phyloP scores from a whole-genome alignment of 208 protist species.

The Wallacemonas sp. region DNA sequence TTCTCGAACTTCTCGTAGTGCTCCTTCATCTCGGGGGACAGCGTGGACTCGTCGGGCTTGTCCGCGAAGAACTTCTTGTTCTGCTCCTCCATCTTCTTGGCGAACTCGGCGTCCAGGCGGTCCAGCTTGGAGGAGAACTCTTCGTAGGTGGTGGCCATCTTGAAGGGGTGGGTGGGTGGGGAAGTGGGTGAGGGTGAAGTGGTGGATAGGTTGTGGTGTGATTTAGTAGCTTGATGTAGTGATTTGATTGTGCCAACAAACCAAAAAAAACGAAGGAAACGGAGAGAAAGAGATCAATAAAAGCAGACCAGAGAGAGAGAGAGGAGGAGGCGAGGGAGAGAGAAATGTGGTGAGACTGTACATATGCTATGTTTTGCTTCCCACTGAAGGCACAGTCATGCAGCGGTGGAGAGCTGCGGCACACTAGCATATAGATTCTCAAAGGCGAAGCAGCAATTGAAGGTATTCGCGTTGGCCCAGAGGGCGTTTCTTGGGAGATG shows the following conservation, averaged over 20 bases:
- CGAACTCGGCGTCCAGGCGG: conserved; percentile 89
- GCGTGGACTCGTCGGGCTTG: conserved; percentile 87
- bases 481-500: too few species aligned
- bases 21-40: conserved; percentile 92
- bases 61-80: conserved; percentile 93
- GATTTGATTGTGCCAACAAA: neutral
- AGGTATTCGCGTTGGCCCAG: too few species aligned
- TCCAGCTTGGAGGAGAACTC: conserved; percentile 91
- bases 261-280: too few species aligned
- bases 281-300: too few species aligned
- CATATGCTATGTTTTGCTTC: too few species aligned
- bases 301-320: too few species aligned
- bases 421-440: too few species aligned
- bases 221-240: neutral
- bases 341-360: too few species aligned
- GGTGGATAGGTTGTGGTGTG: conserved; percentile 1
- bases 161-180: conserved; percentile 6
- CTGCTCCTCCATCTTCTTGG: conserved; percentile 93
- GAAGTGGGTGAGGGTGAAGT: neutral
- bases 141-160: conserved; percentile 89
- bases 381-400: too few species aligned
- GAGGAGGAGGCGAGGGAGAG: too few species aligned
- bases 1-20: conserved; percentile 93
- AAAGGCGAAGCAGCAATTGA: too few species aligned
- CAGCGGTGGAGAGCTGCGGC: too few species aligned